These are phyloP conservation scores for Penstemon davidsonii DNA, from an alignment of 257 asterid genomes.

Conservation along the genomic window DNA sequence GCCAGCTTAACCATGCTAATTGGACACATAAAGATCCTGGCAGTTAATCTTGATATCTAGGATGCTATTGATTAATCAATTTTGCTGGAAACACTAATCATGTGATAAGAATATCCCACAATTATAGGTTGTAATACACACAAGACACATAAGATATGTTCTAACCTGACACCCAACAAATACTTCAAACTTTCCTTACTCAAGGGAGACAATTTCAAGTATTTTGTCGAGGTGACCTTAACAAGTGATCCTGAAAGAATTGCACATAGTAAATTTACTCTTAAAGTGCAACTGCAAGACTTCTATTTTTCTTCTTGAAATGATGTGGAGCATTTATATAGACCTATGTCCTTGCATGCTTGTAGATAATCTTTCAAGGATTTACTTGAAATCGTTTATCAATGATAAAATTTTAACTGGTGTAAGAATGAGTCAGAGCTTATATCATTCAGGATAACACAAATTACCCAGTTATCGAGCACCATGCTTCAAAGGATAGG, in stretches of 20 bases:
- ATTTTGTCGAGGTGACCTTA: not conserved
- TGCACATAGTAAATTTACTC: not conserved
- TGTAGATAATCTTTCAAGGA: not conserved
- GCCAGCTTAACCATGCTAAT: slow-evolving; percentile 4
- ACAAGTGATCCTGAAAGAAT: not conserved
- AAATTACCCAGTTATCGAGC: slow-evolving; percentile 10
- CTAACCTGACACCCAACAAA: not conserved
- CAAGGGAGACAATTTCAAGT: too few relatives aligned
- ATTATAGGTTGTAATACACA: slow-evolving; percentile 15
- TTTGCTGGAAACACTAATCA: not conserved
- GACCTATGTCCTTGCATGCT: not conserved
- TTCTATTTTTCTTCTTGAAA: not conserved
- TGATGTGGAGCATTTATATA: too few relatives aligned
- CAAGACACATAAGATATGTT: not conserved
- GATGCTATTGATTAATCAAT: slow-evolving; percentile 6
- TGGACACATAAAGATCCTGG: not conserved
- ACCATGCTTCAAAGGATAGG: slow-evolving; percentile 7
- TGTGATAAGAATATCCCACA: not conserved
- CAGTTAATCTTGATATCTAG: not conserved
- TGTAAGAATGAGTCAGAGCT: not conserved
- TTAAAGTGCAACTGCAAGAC: not conserved
- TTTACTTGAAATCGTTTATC: not conserved
- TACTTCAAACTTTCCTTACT: not conserved
- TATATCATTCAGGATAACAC: not conserved
- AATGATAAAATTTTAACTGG: not conserved